phyloP scores from a whole-genome alignment of 1,139 yeast genomes.

The Pichia sp. region DNA sequence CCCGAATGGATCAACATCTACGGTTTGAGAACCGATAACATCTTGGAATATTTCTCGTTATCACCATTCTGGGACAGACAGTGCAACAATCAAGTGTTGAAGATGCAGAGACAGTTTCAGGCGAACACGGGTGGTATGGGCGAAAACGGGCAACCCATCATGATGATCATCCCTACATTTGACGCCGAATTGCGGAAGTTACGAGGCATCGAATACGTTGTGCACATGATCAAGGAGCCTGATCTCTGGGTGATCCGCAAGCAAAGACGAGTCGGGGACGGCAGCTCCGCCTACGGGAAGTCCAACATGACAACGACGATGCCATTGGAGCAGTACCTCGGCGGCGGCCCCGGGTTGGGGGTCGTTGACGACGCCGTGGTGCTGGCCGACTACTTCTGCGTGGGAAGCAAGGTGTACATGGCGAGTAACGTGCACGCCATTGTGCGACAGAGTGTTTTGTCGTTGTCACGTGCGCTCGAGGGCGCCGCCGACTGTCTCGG shows the following conservation, averaged over 20 bases:
- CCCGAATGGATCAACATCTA: constrained; percentile 96
- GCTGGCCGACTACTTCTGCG: constrained; percentile 75
- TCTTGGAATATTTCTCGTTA: constrained; percentile 86
- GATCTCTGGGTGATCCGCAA: constrained; percentile 90
- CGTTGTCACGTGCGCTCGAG: background rate
- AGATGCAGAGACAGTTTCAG: constrained; percentile 79
- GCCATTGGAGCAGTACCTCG: background rate
- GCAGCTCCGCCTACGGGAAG: background rate
- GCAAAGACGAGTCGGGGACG: constrained; percentile 50
- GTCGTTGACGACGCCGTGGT: constrained; percentile 35
- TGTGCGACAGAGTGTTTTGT: background rate
- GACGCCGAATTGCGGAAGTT: constrained; percentile 59
- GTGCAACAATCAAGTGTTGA: constrained; percentile 89
- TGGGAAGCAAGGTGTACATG: constrained; percentile 92
- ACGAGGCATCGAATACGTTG: constrained; percentile 83
- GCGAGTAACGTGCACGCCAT: constrained; percentile 50
- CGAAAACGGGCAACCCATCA: background rate
- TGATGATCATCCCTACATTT: constrained; percentile 11
- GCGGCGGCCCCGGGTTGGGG: constrained; percentile 21
- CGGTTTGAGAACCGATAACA: constrained; percentile 86
- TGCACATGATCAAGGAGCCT: constrained; percentile 77
- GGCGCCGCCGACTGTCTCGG: constrained; percentile 6
- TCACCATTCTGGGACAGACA: constrained; percentile 95
- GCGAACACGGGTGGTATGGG: background rate
- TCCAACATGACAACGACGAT: background rate